Evolutionary conservation across 225 moss, liverwort and hornwort species (phyloP).

Genomic region (Polytrichum commune): DNA sequence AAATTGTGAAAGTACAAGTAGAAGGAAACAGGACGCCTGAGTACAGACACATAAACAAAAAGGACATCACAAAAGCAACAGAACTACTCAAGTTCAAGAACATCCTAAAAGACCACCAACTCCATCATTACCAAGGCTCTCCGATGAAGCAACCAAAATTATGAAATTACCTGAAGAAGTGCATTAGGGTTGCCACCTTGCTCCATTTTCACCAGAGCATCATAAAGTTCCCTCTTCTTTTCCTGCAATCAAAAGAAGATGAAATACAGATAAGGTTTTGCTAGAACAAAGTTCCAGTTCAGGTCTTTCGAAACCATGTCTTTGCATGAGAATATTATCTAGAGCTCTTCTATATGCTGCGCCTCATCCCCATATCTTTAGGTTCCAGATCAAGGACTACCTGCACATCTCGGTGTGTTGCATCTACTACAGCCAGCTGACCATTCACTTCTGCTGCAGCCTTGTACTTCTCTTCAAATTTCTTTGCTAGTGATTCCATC

Average conservation of each 20-base stretch:
- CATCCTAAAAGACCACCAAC: neutral
- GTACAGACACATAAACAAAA: no score
- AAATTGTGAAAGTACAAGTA: no score
- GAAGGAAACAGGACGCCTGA: no score
- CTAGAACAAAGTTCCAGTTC: no score
- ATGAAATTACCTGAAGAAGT: conserved; percentile 43
- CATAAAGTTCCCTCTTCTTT: conserved; percentile 59
- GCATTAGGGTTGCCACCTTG: conserved; percentile 64
- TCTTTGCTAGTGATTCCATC: conserved; percentile 91
- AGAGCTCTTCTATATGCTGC: no score
- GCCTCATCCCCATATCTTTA: no score
- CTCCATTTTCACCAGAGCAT: conserved; percentile 67
- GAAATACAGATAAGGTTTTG: neutral
- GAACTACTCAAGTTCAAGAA: no score
- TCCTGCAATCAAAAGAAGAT: conserved; percentile 29
- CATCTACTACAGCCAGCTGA: conserved; percentile 77
- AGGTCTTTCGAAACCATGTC: no score
- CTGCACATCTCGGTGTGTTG: conserved; percentile 82
- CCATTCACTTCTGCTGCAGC: conserved; percentile 83
- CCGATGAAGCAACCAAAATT: neutral
- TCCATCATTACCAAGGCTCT: neutral
- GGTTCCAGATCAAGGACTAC: conserved; percentile 25
- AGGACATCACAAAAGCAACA: no score
- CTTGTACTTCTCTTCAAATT: conserved; percentile 98
- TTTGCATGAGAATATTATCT: no score